Evolutionary conservation across 139 green algal species (phyloP), one percentile per base, ranked within the genome.

Genomic region (Chlorella sp.): DNA sequence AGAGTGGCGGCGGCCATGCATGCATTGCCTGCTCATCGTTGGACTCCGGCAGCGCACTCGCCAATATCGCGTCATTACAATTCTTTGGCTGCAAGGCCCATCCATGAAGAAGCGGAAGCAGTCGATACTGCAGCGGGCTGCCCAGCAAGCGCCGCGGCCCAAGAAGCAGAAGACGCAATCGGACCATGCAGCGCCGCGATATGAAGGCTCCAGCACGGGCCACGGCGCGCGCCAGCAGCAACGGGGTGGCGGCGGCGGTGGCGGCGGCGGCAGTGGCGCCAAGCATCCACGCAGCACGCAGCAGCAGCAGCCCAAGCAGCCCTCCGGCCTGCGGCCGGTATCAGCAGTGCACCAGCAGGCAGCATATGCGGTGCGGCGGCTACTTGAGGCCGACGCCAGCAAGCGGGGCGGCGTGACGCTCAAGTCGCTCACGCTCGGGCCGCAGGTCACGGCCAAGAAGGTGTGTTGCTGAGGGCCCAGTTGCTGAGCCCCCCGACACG

Each of bases 381-480:
- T 96, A 54, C 73, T 95, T 8, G 77, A 81, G 3, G 89, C 89
- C 0, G 88, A 92, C 30, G 81, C 68, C 1, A 86, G 76, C 36
- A 67, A 84, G 51, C 34, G 44, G 43, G 43, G 82, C 0, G 93
- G 90, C 11, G 82, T 80, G 28, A 84, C 72, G 36, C 80, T 95
- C 83, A 96, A 96, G 82, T 84, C 86, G 4, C 91, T 99, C 44
- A 97, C 94, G 9, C 88, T 99, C 38, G 95, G 92, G 22, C 89
- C 90, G 0, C 77, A 94, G 54, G 86, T 98, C 24, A 56, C 86
- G 7, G 88, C 91, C 56, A 99, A 99, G 86, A 96, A 96, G 69
- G 81, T 76, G 60, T 30, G 67, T 17, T 74, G 67, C 36, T 22
- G 4, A n/a, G n/a, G n/a, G n/a, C n/a, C n/a, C n/a, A n/a, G n/a